These are phyloP conservation scores for Sporothrix humicola DNA, from an alignment of 2,329 filamentous ascomycete genomes.

Conservation along the genomic window DNA sequence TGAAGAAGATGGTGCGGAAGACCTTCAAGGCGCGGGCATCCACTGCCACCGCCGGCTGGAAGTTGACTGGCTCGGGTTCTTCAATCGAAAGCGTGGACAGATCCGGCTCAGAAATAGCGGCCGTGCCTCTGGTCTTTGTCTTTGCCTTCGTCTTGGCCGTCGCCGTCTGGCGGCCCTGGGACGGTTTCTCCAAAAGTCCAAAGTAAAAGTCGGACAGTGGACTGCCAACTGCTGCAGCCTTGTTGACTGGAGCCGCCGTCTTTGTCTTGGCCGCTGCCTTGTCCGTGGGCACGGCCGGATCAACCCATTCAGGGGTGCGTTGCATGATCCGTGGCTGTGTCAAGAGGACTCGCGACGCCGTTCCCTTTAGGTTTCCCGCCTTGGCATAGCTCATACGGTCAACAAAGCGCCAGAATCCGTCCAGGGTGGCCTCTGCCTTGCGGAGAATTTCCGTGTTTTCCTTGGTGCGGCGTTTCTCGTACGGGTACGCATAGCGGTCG, in stretches of 20 bases:
- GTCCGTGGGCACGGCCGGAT: background rate
- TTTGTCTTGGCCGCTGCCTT: background rate
- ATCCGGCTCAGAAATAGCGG: background rate
- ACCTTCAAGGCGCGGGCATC: slow-evolving; percentile 46
- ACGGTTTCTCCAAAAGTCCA: background rate
- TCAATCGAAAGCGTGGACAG: background rate
- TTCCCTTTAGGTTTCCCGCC: background rate
- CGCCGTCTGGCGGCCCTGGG: background rate
- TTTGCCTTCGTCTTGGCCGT: slow-evolving; percentile 4
- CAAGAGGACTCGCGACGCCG: background rate
- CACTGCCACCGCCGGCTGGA: slow-evolving; percentile 38
- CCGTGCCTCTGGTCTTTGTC: background rate
- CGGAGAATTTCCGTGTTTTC: slow-evolving; percentile 53
- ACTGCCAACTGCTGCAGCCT: background rate
- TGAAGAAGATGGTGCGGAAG: slow-evolving; percentile 51
- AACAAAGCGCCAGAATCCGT: slow-evolving; percentile 52
- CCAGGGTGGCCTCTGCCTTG: slow-evolving; percentile 54
- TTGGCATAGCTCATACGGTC: slow-evolving; percentile 41
- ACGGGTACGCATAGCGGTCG: slow-evolving; percentile 52
- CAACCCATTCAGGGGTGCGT: slow-evolving; percentile 16
- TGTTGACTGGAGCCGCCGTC: background rate
- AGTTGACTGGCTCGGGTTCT: background rate
- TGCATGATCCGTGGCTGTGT: background rate
- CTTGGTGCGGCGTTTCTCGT: slow-evolving; percentile 53
- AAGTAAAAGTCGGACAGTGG: background rate